Conservation (phyloP, 306 rosid genomes). For the Begonia peltatifolia region DNA sequence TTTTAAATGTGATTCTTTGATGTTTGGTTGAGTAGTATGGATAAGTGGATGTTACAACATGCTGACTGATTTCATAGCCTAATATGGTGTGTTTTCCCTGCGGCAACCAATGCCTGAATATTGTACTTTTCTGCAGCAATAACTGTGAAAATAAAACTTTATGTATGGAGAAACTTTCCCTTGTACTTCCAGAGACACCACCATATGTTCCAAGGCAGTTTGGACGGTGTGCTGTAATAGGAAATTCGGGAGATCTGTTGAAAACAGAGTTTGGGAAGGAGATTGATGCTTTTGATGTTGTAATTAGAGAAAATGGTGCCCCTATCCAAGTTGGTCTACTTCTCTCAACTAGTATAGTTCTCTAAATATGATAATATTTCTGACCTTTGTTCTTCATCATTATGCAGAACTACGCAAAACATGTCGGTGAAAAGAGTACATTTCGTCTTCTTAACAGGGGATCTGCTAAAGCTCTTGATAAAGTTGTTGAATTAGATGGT, state of each 20-base stretch:
- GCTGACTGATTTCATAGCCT: conserved; percentile 6
- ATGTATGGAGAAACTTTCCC: conserved; percentile 79
- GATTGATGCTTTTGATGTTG: conserved; percentile 75
- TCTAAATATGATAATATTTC: conserved; percentile 8
- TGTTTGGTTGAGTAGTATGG: too few species aligned
- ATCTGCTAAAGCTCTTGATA: conserved; percentile 94
- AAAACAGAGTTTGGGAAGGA: conserved; percentile 83
- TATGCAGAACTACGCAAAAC: conserved; percentile 62
- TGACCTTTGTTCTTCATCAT: conserved; percentile 10
- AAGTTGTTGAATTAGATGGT: conserved; percentile 93
- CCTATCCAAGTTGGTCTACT: conserved; percentile 52
- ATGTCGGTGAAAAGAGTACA: conserved; percentile 77
- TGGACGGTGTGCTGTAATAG: conserved; percentile 93
- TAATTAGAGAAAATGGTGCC: conserved; percentile 94
- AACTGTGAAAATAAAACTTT: conserved; percentile 61
- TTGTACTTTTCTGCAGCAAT: conserved; percentile 39
- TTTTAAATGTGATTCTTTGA: too few species aligned
- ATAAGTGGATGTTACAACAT: too few species aligned
- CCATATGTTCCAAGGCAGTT: conserved; percentile 78
- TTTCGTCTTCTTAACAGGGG: conserved; percentile 97
- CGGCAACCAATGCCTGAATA: conserved; percentile 67
- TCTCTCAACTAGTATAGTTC: conserved; percentile 6
- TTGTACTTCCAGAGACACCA: conserved; percentile 82
- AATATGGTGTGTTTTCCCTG: conserved; percentile 14
- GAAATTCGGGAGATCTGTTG: conserved; percentile 94